Conservation (phyloP, 805 yeast species). For the Saccharomycopsis sp. region DNA sequence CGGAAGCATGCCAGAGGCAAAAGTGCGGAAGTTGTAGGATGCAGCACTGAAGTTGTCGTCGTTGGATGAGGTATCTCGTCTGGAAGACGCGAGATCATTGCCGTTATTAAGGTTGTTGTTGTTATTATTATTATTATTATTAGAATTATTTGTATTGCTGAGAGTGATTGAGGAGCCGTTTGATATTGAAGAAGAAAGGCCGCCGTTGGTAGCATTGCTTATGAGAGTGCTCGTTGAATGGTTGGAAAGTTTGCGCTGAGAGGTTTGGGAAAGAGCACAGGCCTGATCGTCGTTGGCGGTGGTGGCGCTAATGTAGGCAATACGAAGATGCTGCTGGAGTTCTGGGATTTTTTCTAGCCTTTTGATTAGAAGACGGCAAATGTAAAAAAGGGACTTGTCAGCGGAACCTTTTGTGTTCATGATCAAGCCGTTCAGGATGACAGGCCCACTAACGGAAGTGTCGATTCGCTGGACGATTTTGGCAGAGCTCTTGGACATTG, state of each 20-base stretch:
- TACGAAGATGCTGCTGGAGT: constrained; percentile 54
- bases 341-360: constrained; percentile 54
- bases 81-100: constrained; percentile 18
- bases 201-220: too few species aligned
- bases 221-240: neutral
- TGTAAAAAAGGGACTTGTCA: constrained; percentile 60
- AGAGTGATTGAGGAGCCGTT: neutral
- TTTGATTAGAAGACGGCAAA: constrained; percentile 48
- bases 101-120: too few species aligned
- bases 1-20: constrained; percentile 70
- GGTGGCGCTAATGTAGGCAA: constrained; percentile 61
- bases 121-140: too few species aligned
- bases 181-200: neutral
- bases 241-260: constrained; percentile 23
- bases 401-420: constrained; percentile 59
- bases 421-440: constrained; percentile 35
- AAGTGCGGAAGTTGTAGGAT: constrained; percentile 40
- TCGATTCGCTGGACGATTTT: constrained; percentile 19
- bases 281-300: constrained; percentile 68
- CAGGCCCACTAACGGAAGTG: constrained; percentile 38
- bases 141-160: neutral
- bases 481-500: constrained; percentile 7
- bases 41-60: constrained; percentile 28
- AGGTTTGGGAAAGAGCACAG: constrained; percentile 32
- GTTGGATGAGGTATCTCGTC: constrained; percentile 24